Evolutionary conservation across 1,139 yeast genomes (phyloP), one percentile per base, ranked within the genome.

Genomic region (Debaryomycetaceae sp.): DNA sequence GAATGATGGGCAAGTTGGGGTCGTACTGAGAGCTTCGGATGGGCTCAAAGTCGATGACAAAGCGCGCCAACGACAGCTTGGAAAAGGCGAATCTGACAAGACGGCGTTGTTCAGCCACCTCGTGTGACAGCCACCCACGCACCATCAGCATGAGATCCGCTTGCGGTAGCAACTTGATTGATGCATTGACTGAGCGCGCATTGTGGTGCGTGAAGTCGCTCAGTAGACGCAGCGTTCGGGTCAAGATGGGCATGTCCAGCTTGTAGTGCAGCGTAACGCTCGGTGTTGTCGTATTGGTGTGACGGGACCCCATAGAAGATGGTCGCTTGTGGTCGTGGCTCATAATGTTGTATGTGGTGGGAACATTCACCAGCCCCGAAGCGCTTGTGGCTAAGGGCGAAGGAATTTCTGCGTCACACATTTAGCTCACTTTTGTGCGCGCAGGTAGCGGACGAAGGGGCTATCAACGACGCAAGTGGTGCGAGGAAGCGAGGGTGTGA

Each of bases 1-100:
- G 72, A 25, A 80, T 67, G 12, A 65, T 54, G 16, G 65, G 64
- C 12, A 42, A 46, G 16, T 47, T 45, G 23, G 44, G 47, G 22
- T 47, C 41, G 34, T 47, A 53, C 16, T 57, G 48, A 12, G 45
- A 39, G 18, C 51, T 45, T 14, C 39, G 26, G 2, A 63, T 52
- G 5, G 59, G 46, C 6, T 43, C 39, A 28, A 59, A 55, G 13
- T 48, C 49, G 11, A 61, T 49, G 16, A 39, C 39, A 31, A 51
- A 49, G 17, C 50, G 53, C 23, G 59, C 40, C 14, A 45, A 35
- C 18, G 49, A 43, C 18, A 47, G 34, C 22, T 56, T 41, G n/a
- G 32, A 36, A 29, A 46, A 64, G 7, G 51, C 42, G 39, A 68
- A 61, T 21, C 49, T 46, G 5, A 68, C 71, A 21, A 68, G 43